Percentiles rank a stretch among this genome's conserved stretches.
phyloP scores from a whole-genome alignment of 768 basidiomycete genomes.

The Amanita pallidorosea region DNA sequence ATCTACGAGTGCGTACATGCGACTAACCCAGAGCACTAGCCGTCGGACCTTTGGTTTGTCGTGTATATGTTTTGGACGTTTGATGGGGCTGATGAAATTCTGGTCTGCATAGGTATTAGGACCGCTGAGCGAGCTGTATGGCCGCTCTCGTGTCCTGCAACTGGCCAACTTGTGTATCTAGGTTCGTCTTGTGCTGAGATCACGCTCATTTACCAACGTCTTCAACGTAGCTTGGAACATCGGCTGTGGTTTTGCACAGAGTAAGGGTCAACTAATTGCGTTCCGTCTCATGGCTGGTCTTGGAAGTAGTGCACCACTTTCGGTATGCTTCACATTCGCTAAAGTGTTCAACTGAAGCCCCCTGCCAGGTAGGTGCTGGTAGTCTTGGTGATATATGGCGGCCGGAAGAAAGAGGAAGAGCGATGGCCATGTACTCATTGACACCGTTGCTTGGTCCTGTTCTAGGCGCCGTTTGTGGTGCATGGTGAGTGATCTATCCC shows the following conservation, averaged over 20 bases:
- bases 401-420: conserved; percentile 52
- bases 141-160: conserved; percentile 53
- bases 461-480: conserved; percentile 50
- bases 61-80: background rate
- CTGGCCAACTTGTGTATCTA: conserved; percentile 53
- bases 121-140: conserved; percentile 64
- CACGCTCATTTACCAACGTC: background rate
- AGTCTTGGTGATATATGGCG: conserved; percentile 51
- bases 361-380: conserved; percentile 47
- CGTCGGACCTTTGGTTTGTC: conserved; percentile 35
- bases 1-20: background rate
- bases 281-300: conserved; percentile 64
- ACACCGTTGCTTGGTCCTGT: conserved; percentile 60
- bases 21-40: conserved; percentile 20
- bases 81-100: background rate
- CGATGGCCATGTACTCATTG: conserved; percentile 52
- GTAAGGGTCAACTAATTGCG: conserved; percentile 43
- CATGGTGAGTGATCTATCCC: background rate
- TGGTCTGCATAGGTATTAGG: conserved; percentile 26
- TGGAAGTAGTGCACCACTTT: conserved; percentile 62
- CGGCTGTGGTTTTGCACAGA: conserved; percentile 57
- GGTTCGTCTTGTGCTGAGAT: conserved; percentile 21
- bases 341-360: background rate
- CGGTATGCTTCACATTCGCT: conserved; percentile 35
- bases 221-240: conserved; percentile 43